These are phyloP conservation scores for Saccharum hybrid DNA, from an alignment of 202 grass and related monocot genomes.

Conservation along the genomic window DNA sequence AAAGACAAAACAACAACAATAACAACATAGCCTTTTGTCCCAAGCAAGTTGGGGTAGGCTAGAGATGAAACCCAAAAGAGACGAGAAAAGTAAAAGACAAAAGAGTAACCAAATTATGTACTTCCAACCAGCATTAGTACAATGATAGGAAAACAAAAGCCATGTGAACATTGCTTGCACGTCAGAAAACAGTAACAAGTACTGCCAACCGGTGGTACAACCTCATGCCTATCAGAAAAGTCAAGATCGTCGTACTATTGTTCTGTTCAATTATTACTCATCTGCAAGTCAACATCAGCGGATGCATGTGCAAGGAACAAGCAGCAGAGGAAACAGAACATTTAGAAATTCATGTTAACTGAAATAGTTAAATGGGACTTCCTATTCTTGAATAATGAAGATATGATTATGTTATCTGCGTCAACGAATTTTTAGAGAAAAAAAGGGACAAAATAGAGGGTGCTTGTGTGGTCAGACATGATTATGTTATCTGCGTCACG, in stretches of 20 bases:
- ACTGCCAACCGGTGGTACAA: constrained; percentile 36
- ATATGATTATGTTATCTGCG: not conserved
- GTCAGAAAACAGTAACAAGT: constrained; percentile 50
- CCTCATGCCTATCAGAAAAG: constrained; percentile 42
- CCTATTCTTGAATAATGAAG: not conserved
- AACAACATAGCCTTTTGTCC: no score
- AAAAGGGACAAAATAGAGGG: not conserved
- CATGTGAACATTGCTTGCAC: constrained; percentile 45
- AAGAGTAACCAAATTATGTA: no score
- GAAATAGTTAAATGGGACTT: constrained; percentile 2
- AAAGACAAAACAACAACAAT: constrained; percentile 52
- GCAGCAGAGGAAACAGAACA: not conserved
- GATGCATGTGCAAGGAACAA: not conserved
- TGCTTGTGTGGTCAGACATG: not conserved
- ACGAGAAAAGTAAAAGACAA: no score
- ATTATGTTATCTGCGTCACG: no score
- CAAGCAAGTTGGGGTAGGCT: no score
- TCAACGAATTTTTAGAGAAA: not conserved
- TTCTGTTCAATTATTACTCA: constrained; percentile 23
- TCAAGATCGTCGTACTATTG: constrained; percentile 38
- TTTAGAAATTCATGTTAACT: constrained; percentile 3
- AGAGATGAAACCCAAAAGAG: no score
- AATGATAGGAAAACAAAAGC: constrained; percentile 45
- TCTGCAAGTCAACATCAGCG: constrained; percentile 34
- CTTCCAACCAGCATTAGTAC: constrained; percentile 49